phyloP scores from a whole-genome alignment of 129 eudicot species.

The Solidago caesia region DNA sequence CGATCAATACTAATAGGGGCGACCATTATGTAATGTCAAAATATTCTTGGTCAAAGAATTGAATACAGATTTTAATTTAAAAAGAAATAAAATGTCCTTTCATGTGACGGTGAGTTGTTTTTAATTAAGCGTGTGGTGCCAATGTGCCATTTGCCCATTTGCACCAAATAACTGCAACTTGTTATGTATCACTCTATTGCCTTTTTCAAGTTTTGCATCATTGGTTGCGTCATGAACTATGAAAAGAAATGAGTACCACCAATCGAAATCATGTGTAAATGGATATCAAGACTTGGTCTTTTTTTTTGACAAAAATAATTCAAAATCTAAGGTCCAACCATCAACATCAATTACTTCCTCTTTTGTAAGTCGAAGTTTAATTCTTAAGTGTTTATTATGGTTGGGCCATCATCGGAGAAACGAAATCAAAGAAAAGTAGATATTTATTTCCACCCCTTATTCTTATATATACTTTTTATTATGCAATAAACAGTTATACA shows the following conservation, averaged over 20 bases:
- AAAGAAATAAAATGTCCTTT: not conserved
- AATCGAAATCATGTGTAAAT: not conserved
- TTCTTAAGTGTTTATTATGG: not conserved
- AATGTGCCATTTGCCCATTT: no score
- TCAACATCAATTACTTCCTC: conserved; percentile 12
- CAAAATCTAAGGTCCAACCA: conserved; percentile 23
- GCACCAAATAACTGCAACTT: conserved; percentile 23
- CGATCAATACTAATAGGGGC: not conserved
- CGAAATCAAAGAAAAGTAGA: no score
- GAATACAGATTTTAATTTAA: not conserved
- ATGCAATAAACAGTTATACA: no score
- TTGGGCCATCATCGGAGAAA: not conserved
- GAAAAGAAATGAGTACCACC: not conserved
- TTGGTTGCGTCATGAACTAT: conserved; percentile 30
- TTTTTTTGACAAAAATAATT: conserved; percentile 2
- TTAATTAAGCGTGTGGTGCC: conserved; percentile 19
- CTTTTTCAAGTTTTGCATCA: conserved; percentile 18
- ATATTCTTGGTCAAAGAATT: conserved; percentile 38
- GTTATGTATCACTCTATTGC: not conserved
- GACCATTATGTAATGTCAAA: conserved; percentile 24
- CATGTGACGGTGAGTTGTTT: conserved; percentile 16
- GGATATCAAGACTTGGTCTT: conserved; percentile 21
- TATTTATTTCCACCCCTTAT: no score
- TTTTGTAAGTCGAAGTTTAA: not conserved
- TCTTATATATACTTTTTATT: no score